These are phyloP conservation scores for Piedraia hortae DNA, from an alignment of 2,329 filamentous ascomycete species.

Conservation along the genomic window DNA sequence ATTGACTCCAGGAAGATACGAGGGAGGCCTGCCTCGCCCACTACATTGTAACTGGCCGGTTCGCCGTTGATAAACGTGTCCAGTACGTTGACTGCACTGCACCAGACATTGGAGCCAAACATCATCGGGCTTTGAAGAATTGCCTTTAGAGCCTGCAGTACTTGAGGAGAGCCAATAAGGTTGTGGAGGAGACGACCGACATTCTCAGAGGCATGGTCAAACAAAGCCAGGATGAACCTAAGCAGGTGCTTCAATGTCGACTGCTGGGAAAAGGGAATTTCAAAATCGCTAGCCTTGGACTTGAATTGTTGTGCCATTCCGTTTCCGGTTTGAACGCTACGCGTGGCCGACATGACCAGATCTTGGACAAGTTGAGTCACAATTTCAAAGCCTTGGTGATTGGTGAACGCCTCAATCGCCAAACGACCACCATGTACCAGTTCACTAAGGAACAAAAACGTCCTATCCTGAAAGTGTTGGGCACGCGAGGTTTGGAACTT, in stretches of 20 bases:
- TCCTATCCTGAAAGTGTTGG: constrained; percentile 55
- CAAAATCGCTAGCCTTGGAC: constrained; percentile 70
- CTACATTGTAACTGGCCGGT: constrained; percentile 85
- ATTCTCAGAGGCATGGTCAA: constrained; percentile 55
- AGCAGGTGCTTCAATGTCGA: constrained; percentile 81
- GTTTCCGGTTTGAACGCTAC: constrained; percentile 35
- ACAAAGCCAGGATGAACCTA: constrained; percentile 89
- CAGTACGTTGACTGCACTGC: constrained; percentile 68
- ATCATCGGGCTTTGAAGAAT: constrained; percentile 54
- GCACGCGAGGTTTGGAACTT: constrained; percentile 58
- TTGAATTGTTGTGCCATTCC: constrained; percentile 46
- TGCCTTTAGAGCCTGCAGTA: constrained; percentile 50
- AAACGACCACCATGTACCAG: constrained; percentile 58
- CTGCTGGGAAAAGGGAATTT: constrained; percentile 78
- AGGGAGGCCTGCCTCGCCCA: constrained; percentile 79
- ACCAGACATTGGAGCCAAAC: constrained; percentile 90
- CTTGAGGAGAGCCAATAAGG: constrained; percentile 69
- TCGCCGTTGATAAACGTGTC: constrained; percentile 97
- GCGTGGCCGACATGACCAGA: constrained; percentile 43
- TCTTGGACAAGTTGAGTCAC: constrained; percentile 66
- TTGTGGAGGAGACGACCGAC: constrained; percentile 79
- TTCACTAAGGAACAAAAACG: constrained; percentile 67
- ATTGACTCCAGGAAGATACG: constrained; percentile 64
- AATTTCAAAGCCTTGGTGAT: constrained; percentile 61
- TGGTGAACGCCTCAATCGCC: constrained; percentile 60